Conservation (phyloP, 2,329 filamentous ascomycete genomes). For the Ophiognomonia clavigignenti-juglandacearum region DNA sequence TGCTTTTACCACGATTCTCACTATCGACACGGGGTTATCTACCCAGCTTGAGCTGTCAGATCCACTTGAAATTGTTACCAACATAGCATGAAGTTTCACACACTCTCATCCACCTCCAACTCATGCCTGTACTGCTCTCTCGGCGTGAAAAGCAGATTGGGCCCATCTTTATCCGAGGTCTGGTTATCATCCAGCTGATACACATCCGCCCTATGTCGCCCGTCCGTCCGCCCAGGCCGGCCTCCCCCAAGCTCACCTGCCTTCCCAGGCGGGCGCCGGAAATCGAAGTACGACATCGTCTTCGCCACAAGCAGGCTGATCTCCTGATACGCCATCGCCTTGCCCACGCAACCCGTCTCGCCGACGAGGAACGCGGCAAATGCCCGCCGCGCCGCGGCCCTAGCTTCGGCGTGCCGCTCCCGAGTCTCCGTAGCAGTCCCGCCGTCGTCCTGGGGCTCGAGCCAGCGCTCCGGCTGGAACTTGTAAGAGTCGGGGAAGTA, state of each 20-base stretch:
- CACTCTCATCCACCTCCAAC: no score
- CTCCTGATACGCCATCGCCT: slow-evolving; percentile 22
- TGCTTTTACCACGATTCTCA: no score
- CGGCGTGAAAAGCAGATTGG: neutral
- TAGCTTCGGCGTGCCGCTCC: slow-evolving; percentile 19
- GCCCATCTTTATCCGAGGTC: neutral
- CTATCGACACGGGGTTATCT: no score
- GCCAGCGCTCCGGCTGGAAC: slow-evolving; percentile 30
- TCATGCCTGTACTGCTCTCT: no score
- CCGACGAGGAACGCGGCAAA: slow-evolving; percentile 30
- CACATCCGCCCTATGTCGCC: neutral
- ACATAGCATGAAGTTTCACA: no score
- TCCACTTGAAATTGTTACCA: no score
- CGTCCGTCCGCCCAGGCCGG: neutral
- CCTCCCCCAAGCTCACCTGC: neutral
- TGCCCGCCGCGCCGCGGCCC: slow-evolving; percentile 16
- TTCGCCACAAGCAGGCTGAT: slow-evolving; percentile 20
- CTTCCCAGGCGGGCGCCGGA: neutral
- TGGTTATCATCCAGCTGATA: slow-evolving; percentile 1
- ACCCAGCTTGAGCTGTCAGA: no score
- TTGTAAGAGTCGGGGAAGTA: slow-evolving; percentile 22
- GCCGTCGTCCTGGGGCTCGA: slow-evolving; percentile 17
- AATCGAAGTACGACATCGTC: slow-evolving; percentile 18
- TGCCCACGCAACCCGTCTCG: slow-evolving; percentile 29
- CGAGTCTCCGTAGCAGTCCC: no score